These are phyloP conservation scores for Entomortierella chlamydospora DNA, from an alignment of 192 early-diverging fungal genomes.

Conservation along the genomic window DNA sequence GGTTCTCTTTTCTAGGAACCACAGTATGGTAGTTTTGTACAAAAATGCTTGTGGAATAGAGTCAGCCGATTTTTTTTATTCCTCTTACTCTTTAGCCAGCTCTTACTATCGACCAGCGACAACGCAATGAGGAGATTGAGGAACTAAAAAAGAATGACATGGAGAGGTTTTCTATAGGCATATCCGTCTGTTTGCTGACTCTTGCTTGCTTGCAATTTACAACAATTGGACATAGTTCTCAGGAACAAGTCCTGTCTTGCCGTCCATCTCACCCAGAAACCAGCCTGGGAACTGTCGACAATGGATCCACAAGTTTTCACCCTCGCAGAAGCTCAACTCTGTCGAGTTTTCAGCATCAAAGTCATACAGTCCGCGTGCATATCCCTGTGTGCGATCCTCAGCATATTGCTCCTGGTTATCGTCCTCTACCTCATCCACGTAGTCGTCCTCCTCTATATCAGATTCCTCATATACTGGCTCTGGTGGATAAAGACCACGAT, in stretches of 20 bases:
- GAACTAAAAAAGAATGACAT: background rate
- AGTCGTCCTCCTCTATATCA: constrained; percentile 35
- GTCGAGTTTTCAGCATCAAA: constrained; percentile 77
- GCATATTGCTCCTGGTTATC: constrained; percentile 28
- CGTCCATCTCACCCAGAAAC: constrained; percentile 76
- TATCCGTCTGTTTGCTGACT: no score
- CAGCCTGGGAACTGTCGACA: constrained; percentile 81
- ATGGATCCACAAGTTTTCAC: constrained; percentile 73
- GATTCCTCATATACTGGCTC: constrained; percentile 41
- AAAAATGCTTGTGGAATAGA: no score
- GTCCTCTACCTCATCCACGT: constrained; percentile 18
- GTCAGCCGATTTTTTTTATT: background rate
- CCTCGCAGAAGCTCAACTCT: constrained; percentile 74
- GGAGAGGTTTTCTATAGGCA: background rate
- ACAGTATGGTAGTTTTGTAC: no score
- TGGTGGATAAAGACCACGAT: constrained; percentile 50
- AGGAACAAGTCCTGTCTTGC: constrained; percentile 76
- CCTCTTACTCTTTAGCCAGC: background rate
- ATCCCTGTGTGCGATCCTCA: constrained; percentile 58
- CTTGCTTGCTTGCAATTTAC: constrained; percentile 24
- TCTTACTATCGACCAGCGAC: constrained; percentile 27
- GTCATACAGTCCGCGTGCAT: constrained; percentile 76
- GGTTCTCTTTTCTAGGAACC: no score
- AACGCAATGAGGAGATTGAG: background rate
- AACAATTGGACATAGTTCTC: constrained; percentile 80